A percentile compares a stretch with the other conserved stretches of the same genome.
Evolutionary conservation across 1,139 yeast genomes (phyloP).

Genomic region (Protomyces inouyei): DNA sequence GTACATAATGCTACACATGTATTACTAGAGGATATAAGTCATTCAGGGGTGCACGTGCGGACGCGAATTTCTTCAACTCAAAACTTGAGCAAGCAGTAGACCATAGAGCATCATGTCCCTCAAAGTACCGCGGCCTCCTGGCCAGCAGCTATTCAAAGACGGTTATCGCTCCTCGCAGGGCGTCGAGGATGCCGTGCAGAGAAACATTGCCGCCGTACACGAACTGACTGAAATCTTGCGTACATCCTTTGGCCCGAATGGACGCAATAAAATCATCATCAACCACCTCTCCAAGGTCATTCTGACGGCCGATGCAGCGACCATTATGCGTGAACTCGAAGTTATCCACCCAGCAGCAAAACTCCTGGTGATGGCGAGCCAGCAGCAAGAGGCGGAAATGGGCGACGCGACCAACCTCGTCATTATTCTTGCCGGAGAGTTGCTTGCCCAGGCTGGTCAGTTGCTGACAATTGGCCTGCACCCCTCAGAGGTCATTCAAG

Average conservation of each 20-base stretch:
- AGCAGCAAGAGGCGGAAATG: slow-evolving; percentile 89
- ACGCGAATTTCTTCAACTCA: neutral
- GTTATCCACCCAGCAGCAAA: slow-evolving; percentile 97
- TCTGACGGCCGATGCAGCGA: slow-evolving; percentile 94
- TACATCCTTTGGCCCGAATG: slow-evolving; percentile 96
- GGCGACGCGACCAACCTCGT: slow-evolving; percentile 74
- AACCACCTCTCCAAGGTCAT: slow-evolving; percentile 64
- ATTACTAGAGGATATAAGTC: too few species aligned
- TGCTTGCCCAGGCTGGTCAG: slow-evolving; percentile 76
- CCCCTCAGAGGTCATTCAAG: slow-evolving; percentile 85
- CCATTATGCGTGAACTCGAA: slow-evolving; percentile 87
- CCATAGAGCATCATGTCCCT: slow-evolving; percentile 57
- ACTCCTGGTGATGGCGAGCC: slow-evolving; percentile 89
- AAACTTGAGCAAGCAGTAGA: neutral
- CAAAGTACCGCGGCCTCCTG: slow-evolving; percentile 88
- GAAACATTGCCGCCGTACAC: slow-evolving; percentile 90
- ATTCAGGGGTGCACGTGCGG: neutral
- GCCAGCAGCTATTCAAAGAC: slow-evolving; percentile 87
- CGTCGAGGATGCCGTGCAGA: slow-evolving; percentile 89
- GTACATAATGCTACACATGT: too few species aligned
- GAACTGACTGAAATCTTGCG: slow-evolving; percentile 87
- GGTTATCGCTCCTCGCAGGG: slow-evolving; percentile 87
- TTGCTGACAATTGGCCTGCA: slow-evolving; percentile 78
- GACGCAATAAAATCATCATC: slow-evolving; percentile 72
- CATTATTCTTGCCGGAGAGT: slow-evolving; percentile 81